Evolutionary conservation across 2,329 filamentous ascomycete species (phyloP).

Genomic region (Amylocarpus encephaloides): DNA sequence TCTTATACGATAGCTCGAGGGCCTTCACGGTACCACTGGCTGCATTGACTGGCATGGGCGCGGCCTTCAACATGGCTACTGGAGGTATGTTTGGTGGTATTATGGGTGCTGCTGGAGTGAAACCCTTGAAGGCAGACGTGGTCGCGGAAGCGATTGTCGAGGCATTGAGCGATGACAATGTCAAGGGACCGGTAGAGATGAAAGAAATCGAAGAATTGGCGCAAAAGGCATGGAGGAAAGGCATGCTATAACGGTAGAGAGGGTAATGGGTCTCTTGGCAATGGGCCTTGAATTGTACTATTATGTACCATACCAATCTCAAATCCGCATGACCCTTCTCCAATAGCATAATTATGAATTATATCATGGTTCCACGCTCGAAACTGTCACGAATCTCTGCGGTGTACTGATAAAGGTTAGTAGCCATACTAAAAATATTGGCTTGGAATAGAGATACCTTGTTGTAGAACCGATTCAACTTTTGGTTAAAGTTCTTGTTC

Average conservation of each 20-base stretch:
- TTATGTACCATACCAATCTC: slow-evolving; percentile 10
- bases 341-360: slow-evolving; percentile 12
- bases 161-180: slow-evolving; percentile 66
- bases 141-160: slow-evolving; percentile 90
- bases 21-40: slow-evolving; percentile 81
- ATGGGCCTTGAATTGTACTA: background rate
- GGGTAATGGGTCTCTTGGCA: background rate
- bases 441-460: too few relatives aligned
- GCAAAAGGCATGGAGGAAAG: slow-evolving; percentile 77
- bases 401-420: slow-evolving; percentile 58
- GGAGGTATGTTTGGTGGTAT: slow-evolving; percentile 69
- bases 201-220: slow-evolving; percentile 76
- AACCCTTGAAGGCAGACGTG: slow-evolving; percentile 79
- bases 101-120: slow-evolving; percentile 75
- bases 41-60: slow-evolving; percentile 65
- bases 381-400: slow-evolving; percentile 95
- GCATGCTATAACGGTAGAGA: slow-evolving; percentile 61
- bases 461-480: slow-evolving; percentile 92
- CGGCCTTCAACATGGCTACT: slow-evolving; percentile 69
- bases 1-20: slow-evolving; percentile 82
- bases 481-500: slow-evolving; percentile 99
- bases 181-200: slow-evolving; percentile 71
- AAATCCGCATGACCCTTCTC: background rate
- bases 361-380: slow-evolving; percentile 95
- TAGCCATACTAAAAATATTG: too few relatives aligned